Evolutionary conservation across 352 stramenopile species (phyloP).

Genomic region (Pythium volutum): DNA sequence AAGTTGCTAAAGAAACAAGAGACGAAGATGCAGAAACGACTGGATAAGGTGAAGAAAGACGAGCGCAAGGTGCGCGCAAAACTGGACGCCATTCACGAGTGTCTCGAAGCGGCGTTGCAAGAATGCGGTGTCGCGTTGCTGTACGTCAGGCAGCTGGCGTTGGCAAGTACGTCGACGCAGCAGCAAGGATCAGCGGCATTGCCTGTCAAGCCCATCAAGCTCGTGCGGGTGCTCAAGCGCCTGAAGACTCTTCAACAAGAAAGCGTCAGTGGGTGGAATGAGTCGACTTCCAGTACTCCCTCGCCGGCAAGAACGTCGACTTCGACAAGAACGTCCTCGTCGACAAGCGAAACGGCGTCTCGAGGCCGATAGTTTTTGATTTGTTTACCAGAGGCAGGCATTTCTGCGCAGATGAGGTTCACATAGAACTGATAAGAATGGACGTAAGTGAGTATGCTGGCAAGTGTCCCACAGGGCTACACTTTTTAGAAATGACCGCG

Average conservation of each 20-base stretch:
- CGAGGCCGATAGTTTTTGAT: no score
- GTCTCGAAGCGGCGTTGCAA: slow-evolving; percentile 38
- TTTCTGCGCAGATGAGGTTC: no score
- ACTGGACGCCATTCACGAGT: slow-evolving; percentile 1
- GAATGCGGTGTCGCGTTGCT: slow-evolving; percentile 51
- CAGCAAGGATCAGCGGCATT: background rate
- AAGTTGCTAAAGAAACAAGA: slow-evolving; percentile 63
- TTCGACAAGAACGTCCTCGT: background rate
- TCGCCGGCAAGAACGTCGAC: background rate
- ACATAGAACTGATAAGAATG: no score
- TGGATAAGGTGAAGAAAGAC: slow-evolving; percentile 19
- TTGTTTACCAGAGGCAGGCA: no score
- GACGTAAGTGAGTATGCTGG: no score
- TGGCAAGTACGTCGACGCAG: background rate
- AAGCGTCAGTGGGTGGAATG: background rate
- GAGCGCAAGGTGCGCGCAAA: slow-evolving; percentile 10
- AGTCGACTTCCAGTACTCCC: background rate
- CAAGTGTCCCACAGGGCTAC: no score
- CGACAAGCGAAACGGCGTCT: background rate
- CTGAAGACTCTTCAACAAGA: slow-evolving; percentile 25
- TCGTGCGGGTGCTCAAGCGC: slow-evolving; percentile 44
- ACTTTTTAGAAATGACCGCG: no score
- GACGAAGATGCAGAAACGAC: slow-evolving; percentile 20
- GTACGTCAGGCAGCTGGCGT: slow-evolving; percentile 39
- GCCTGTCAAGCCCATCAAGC: slow-evolving; percentile 47